Conservation (phyloP, 257 asterid species). For the Fraxinus excelsior region DNA sequence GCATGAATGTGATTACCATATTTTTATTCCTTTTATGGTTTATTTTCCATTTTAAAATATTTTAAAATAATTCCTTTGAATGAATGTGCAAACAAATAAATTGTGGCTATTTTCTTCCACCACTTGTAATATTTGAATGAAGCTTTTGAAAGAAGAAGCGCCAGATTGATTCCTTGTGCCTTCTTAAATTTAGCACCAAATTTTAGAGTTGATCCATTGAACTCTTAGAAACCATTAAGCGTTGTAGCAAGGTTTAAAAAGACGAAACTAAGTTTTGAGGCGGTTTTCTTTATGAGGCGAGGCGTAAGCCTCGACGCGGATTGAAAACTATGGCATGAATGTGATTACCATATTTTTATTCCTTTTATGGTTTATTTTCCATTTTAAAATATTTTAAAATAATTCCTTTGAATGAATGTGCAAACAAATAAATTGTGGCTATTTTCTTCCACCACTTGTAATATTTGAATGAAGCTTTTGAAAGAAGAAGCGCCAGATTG, state of each 20-base stretch:
- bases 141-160: background rate
- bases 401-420: background rate
- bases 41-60: background rate
- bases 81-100: background rate
- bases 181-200: background rate
- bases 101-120: background rate
- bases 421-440: background rate
- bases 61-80: background rate
- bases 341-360: too few relatives aligned
- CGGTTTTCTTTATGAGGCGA: too few relatives aligned
- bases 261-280: too few relatives aligned
- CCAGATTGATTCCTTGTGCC: background rate
- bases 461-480: background rate
- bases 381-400: background rate
- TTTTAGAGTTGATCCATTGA: background rate
- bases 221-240: background rate
- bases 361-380: background rate
- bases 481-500: background rate
- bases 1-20: too few relatives aligned
- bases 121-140: background rate
- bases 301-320: too few relatives aligned
- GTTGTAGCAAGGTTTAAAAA: too few relatives aligned
- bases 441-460: background rate
- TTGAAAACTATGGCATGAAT: too few relatives aligned
- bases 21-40: background rate